Conservation (phyloP, 1,139 yeast genomes). For the Saccharomyces hybrid region DNA sequence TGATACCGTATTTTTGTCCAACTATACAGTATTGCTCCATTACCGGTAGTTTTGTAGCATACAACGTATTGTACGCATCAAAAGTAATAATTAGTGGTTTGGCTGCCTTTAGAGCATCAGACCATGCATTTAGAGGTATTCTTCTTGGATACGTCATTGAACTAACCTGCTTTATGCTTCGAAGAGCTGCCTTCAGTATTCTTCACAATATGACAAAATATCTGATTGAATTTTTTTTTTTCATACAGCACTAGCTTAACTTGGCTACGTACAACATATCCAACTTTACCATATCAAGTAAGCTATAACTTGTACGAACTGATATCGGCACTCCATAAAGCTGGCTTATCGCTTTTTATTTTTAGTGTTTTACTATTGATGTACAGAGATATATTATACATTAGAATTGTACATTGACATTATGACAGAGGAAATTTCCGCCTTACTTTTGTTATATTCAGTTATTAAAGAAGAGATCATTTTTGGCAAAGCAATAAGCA, state of each 20-base stretch:
- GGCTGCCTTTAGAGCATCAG: conserved; percentile 5
- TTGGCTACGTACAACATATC: too few relatives aligned
- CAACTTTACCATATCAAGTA: too few relatives aligned
- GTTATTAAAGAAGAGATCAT: conserved; percentile 30
- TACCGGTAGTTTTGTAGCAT: conserved; percentile 49
- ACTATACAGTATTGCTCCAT: conserved; percentile 45
- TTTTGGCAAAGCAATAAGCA: conserved; percentile 56
- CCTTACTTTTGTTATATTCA: conserved; percentile 3
- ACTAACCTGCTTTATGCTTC: too few relatives aligned
- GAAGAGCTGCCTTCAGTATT: too few relatives aligned
- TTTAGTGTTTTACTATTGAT: neutral
- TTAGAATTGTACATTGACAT: neutral
- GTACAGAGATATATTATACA: neutral
- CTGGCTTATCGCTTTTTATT: too few relatives aligned
- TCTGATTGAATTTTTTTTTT: too few relatives aligned
- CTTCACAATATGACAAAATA: too few relatives aligned
- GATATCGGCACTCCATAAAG: too few relatives aligned
- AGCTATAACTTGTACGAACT: too few relatives aligned
- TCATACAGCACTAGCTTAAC: too few relatives aligned
- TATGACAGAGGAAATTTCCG: neutral
- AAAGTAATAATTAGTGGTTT: conserved; percentile 49
- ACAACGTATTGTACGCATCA: conserved; percentile 62
- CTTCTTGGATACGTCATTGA: conserved; percentile 13
- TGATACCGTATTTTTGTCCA: conserved; percentile 39
- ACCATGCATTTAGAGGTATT: conserved; percentile 11